phyloP scores from a whole-genome alignment of 2,329 filamentous ascomycete genomes.

The Akanthomyces uredinophilus region DNA sequence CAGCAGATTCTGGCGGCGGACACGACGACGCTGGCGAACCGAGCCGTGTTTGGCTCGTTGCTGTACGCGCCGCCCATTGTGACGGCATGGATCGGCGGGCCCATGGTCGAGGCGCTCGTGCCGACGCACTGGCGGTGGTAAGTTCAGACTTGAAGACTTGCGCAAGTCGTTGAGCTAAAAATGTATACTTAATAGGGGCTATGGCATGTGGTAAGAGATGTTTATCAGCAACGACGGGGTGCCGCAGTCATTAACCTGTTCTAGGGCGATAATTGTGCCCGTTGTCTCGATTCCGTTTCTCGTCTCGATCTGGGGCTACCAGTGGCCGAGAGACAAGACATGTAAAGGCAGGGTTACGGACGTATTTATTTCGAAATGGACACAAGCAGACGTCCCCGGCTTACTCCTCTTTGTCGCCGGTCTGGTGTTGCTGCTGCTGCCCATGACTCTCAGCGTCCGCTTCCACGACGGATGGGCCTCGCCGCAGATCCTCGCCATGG shows the following conservation, averaged over 20 bases:
- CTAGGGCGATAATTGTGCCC: conserved; percentile 50
- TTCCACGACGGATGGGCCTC: conserved; percentile 8
- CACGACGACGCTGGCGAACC: conserved; percentile 54
- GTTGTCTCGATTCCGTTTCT: conserved; percentile 50
- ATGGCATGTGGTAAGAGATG: conserved; percentile 46
- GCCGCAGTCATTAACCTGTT: background rate
- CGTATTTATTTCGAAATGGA: background rate
- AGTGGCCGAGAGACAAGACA: conserved; percentile 43
- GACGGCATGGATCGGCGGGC: conserved; percentile 54
- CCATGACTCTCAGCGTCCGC: conserved; percentile 5
- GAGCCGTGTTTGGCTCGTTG: conserved; percentile 53
- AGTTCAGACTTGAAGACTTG: too few relatives aligned
- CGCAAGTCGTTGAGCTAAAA: background rate
- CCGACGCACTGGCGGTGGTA: conserved; percentile 49
- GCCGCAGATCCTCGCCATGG: conserved; percentile 1
- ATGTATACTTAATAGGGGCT: conserved; percentile 35
- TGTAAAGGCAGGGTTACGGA: conserved; percentile 17
- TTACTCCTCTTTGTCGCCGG: conserved; percentile 1
- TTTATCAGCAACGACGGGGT: background rate
- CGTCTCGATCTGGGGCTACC: conserved; percentile 46
- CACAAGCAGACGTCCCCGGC: background rate
- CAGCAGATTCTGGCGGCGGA: conserved; percentile 63
- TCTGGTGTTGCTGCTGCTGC: conserved; percentile 5
- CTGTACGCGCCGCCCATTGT: conserved; percentile 56
- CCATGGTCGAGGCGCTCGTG: conserved; percentile 34